Base-by-base conservation (phyloP, 768 basidiomycete species). In the Lactifluus volemus region DNA sequence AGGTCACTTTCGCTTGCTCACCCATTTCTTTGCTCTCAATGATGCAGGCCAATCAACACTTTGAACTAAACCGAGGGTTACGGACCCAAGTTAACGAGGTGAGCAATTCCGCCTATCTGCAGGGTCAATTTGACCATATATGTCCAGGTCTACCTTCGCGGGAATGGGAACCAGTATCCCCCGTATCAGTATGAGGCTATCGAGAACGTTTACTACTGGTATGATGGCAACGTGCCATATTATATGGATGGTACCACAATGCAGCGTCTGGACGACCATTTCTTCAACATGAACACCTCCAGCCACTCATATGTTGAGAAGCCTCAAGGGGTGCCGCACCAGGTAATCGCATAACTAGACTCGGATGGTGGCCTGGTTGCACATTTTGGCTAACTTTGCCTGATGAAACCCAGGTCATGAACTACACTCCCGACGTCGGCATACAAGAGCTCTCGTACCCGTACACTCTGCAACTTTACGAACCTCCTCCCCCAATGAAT, bases 181-280 rank as follows among this genome's bases (percentile, higher is more conserved):
- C 50, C 42, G 34, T 34, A 42, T 45, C 61, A 58, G 41, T 44
- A 17, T 11, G 51, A 63, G 25, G 61, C 47, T 4, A 49, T 63
- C 52, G 47, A 63, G 25, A 58, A 63, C 9, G 57, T 58, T 39
- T 54, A 58, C 52, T 63, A 63, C 39, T 63, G 61, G 61, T 58
- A 63, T 15, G 61, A 63, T n/a, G 61, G 61, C 3, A 48, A 53
- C 12, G 45, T 63, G 11, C 61, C 61, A 54, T 63, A 53, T 49
- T 63, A 25, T 17, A 58, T 57, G 39, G 56, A 63, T 54, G 51
- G 39, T 7, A 49, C 56, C 19, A 38, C 52, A 41, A 58, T 39
- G 39, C 61, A 53, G 19, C 57, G 56, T 21, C 17, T 58, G 14
- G 61, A 63, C 39, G 61, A 63, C n/a, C 49, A 41, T 25, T 58